Evolutionary conservation across 345 rosid species (phyloP), one percentile per base, ranked within the genome.

Genomic region (Eutrema yunnanense): DNA sequence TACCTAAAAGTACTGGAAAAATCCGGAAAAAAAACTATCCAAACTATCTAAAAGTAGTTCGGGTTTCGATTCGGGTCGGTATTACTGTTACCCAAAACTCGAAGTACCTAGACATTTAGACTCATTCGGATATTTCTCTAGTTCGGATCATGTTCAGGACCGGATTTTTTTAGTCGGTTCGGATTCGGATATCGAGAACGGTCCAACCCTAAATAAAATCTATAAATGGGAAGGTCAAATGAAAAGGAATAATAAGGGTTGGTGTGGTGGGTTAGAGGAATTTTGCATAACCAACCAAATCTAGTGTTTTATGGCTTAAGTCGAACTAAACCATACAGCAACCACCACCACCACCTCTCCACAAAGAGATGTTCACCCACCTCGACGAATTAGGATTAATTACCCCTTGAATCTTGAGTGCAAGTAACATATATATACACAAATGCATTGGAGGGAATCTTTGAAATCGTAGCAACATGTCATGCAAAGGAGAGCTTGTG

Each of bases 221-320:
- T 42, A 60, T 42, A 58, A 34, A 22, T 8, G 46, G 56, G 14
- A 38, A 48, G 60, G 58, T 47, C 54, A 22, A 22, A 22, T 22
- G 26, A 22, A 22, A 30, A 66, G 47, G 10, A 64, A 32, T 16
- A 51, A 37, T 60, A 52, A 44, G 36, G 29, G 79, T 61, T 68
- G 74, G 64, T 75, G 16, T 69, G 71, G 75, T 76, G 53, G 79
- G 71, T 76, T 63, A 70, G 71, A 76, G 63, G 75, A 69, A 63
- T 76, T 65, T 66, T 63, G 8, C 66, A 54, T 62, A 64, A 47
- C 74, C 71, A 76, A 41, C 76, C 16, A 55, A 46, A 41, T 61
- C 59, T 62, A 50, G 38, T 69, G 29, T 3, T 30, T 22, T 41
- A 55, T 69, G 75, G 66, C 62, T 63, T 69, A 55, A 62, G 79